A percentile compares a stretch with the other conserved stretches of the same genome.
Evolutionary conservation across 177 flowering plant species (phyloP).

Genomic region (Vitis hybrid): DNA sequence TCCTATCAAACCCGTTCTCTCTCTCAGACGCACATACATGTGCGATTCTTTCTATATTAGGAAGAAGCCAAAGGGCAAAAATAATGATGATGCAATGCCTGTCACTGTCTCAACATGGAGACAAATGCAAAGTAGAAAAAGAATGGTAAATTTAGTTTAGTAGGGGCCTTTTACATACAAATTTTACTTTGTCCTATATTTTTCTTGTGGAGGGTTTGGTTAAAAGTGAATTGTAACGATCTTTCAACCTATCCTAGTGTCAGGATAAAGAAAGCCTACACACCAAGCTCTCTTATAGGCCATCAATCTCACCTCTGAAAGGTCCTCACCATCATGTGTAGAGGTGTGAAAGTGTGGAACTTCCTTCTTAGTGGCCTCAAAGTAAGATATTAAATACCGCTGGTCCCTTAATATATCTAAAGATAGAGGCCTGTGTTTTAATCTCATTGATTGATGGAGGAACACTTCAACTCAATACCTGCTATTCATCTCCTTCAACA

Average conservation of each 20-base stretch:
- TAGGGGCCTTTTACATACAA: neutral
- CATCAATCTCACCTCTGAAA: no score
- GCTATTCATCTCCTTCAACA: slow-evolving; percentile 3
- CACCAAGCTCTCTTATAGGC: no score
- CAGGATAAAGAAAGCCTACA: no score
- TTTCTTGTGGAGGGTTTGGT: neutral
- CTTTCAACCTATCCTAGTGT: neutral
- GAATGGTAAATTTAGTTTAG: neutral
- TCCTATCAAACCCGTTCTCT: no score
- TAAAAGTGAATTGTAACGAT: neutral
- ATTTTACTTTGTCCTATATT: neutral
- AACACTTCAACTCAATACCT: slow-evolving; percentile 1
- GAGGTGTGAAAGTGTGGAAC: neutral
- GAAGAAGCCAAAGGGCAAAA: neutral
- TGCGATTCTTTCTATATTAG: neutral
- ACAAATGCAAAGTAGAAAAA: neutral
- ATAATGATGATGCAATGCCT: neutral
- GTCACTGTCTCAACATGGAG: neutral
- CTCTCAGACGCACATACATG: no score
- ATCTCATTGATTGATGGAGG: neutral
- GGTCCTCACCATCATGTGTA: neutral
- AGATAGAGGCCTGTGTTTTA: neutral
- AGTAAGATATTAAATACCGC: no score
- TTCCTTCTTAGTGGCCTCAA: neutral
- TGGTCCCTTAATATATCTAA: neutral